A percentile compares a stretch with the other conserved stretches of the same genome.
phyloP scores from a whole-genome alignment of 2,329 filamentous ascomycete genomes.

The Meredithiella fracta region DNA sequence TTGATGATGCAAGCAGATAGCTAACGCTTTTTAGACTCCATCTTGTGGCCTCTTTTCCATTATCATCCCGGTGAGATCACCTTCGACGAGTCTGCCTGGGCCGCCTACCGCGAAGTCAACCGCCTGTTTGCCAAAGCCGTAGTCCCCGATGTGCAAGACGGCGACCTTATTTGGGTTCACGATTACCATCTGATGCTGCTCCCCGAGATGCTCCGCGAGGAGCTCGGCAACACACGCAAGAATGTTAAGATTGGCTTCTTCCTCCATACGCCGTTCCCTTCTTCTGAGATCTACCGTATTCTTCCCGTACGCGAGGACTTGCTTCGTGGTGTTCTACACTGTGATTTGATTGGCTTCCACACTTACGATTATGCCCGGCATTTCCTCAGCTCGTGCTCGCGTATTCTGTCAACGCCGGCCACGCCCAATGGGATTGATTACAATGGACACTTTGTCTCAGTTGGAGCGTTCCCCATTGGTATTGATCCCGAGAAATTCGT shows the following conservation, averaged over 20 bases:
- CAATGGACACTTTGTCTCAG: conserved; percentile 71
- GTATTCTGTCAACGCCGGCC: conserved; percentile 65
- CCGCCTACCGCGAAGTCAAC: conserved; percentile 85
- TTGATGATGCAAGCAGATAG: neutral
- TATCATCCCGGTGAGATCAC: conserved; percentile 98
- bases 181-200: conserved; percentile 98
- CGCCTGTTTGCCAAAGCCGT: conserved; percentile 79
- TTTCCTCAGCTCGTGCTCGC: conserved; percentile 91
- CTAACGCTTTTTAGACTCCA: conserved; percentile 49
- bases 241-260: conserved; percentile 98
- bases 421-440: conserved; percentile 90
- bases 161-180: conserved; percentile 93
- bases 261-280: conserved; percentile 91
- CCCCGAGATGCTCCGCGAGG: conserved; percentile 84
- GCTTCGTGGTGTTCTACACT: conserved; percentile 72
- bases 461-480: conserved; percentile 92
- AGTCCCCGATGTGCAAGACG: conserved; percentile 73
- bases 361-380: conserved; percentile 98
- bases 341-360: conserved; percentile 93
- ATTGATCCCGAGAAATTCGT: conserved; percentile 96
- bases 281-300: conserved; percentile 91
- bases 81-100: conserved; percentile 90
- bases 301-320: conserved; percentile 82
- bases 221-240: conserved; percentile 63
- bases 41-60: conserved; percentile 96